Evolutionary conservation across 371 early-diverging fungal species (phyloP).

Genomic region (Actinomucor elegans): DNA sequence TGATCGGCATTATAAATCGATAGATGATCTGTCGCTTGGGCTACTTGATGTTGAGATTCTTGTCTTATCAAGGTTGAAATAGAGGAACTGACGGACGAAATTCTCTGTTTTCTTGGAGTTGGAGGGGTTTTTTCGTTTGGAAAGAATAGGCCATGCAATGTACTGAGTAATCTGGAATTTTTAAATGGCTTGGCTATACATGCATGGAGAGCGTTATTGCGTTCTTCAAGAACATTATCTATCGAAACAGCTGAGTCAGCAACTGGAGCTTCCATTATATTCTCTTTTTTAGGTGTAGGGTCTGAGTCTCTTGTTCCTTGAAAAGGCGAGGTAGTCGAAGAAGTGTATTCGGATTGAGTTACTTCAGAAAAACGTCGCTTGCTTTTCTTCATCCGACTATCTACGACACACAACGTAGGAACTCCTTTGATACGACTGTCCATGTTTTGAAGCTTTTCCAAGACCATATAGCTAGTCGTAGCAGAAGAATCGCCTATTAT

Average conservation of each 20-base stretch:
- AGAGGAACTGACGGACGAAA: not conserved
- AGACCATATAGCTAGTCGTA: not conserved
- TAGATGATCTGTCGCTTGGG: not conserved
- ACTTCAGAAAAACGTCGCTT: not conserved
- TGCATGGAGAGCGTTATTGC: not conserved
- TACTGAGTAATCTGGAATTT: conserved; percentile 5
- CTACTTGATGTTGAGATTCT: not conserved
- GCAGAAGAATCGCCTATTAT: no score
- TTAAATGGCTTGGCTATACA: conserved; percentile 14
- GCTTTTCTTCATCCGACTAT: not conserved
- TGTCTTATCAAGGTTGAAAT: not conserved
- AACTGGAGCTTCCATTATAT: not conserved
- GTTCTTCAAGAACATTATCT: no score
- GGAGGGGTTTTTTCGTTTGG: not conserved
- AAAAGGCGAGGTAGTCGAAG: not conserved
- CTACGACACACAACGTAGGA: conserved; percentile 8
- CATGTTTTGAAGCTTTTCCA: not conserved
- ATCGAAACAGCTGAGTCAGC: not conserved
- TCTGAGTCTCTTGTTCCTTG: conserved; percentile 2
- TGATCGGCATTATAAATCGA: no score
- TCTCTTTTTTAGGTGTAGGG: conserved; percentile 7
- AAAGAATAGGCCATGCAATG: conserved; percentile 4
- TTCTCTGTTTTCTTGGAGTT: not conserved
- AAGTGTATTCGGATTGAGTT: not conserved
- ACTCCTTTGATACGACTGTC: not conserved